These are phyloP conservation scores for Mycena metata DNA, from an alignment of 768 basidiomycete genomes.

Conservation along the genomic window DNA sequence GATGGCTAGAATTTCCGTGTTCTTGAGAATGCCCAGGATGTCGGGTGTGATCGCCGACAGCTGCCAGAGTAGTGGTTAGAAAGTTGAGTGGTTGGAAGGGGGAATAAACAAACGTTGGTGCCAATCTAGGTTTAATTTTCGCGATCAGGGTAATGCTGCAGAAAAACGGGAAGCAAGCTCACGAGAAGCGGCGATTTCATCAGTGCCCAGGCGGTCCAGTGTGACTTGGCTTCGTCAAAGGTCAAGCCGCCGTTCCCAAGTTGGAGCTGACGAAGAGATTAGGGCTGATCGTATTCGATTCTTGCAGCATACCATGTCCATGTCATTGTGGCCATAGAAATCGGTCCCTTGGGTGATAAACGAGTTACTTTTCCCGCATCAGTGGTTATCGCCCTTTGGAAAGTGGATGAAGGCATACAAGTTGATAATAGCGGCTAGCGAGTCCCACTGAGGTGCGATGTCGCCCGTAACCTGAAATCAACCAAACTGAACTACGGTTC, in stretches of 20 bases:
- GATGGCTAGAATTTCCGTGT: constrained; percentile 75
- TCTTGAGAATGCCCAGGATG: constrained; percentile 69
- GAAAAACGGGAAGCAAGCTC: background rate
- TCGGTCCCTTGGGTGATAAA: constrained; percentile 75
- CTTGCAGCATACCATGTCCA: constrained; percentile 68
- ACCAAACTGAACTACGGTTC: constrained; percentile 4
- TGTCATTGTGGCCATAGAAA: constrained; percentile 76
- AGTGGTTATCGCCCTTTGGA: background rate
- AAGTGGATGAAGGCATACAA: constrained; percentile 51
- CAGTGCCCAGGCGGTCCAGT: constrained; percentile 81
- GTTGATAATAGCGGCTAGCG: constrained; percentile 71
- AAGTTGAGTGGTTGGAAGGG: background rate
- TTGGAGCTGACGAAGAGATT: constrained; percentile 57
- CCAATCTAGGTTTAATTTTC: constrained; percentile 54
- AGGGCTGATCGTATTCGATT: background rate
- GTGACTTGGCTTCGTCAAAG: constrained; percentile 74
- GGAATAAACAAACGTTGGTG: constrained; percentile 61
- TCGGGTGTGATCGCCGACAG: constrained; percentile 64
- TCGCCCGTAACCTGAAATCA: constrained; percentile 63
- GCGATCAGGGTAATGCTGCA: background rate
- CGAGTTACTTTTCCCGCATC: constrained; percentile 62
- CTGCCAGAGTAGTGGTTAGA: constrained; percentile 45
- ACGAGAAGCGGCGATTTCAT: constrained; percentile 75
- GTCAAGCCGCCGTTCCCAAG: constrained; percentile 75
- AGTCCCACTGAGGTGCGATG: constrained; percentile 66